These are phyloP conservation scores for Multifurca ochricompacta DNA, from an alignment of 768 basidiomycete genomes.

Conservation along the genomic window DNA sequence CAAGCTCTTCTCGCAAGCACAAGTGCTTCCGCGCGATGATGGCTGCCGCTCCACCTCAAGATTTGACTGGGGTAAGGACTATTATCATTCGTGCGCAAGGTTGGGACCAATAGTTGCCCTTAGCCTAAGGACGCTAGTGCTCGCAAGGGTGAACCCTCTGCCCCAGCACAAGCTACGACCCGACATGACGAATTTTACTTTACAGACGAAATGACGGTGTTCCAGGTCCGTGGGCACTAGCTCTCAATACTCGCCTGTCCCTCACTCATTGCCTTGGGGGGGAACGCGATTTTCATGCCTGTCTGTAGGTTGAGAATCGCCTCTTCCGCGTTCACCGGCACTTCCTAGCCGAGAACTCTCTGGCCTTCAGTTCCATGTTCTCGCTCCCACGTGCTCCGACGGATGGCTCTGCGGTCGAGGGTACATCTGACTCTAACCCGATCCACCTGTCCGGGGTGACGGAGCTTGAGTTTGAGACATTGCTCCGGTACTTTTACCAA, in stretches of 20 bases:
- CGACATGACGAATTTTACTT: constrained; percentile 17
- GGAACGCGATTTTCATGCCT: not conserved
- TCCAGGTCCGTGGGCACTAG: constrained; percentile 7
- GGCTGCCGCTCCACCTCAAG: not conserved
- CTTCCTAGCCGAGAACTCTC: constrained; percentile 15
- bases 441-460: constrained; percentile 11
- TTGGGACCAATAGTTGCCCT: not conserved
- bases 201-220: constrained; percentile 16
- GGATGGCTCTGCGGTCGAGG: not conserved
- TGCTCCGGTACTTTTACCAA: constrained; percentile 14
- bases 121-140: constrained; percentile 1
- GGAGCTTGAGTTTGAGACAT: constrained; percentile 13
- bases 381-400: not conserved
- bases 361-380: constrained; percentile 7
- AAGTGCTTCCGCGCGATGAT: not conserved
- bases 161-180: not conserved
- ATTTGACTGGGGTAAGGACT: not conserved
- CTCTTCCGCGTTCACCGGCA: constrained; percentile 17
- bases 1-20: not conserved
- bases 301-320: constrained; percentile 5
- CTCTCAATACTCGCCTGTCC: not conserved
- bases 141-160: not conserved
- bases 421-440: constrained; percentile 7
- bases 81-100: not conserved
- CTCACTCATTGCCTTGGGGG: not conserved